phyloP scores from a whole-genome alignment of 257 asterid species.

The Cruciata laevipes region DNA sequence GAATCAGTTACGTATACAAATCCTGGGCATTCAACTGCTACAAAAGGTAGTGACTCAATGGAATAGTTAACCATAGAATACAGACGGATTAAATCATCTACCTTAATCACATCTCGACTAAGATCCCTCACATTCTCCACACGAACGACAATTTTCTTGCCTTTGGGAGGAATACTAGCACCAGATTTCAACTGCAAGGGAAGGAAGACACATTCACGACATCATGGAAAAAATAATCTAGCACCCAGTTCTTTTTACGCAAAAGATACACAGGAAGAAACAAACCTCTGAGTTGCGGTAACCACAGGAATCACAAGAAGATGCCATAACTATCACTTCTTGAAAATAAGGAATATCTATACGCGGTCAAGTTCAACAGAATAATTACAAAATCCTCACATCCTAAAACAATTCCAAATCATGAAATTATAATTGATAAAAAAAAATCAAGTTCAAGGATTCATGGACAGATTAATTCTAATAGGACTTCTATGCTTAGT shows the following conservation, averaged over 20 bases:
- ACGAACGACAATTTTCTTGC: constrained; percentile 60
- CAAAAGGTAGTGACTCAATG: neutral
- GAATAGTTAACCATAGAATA: neutral
- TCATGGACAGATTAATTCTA: no score
- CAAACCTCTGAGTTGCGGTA: constrained; percentile 90
- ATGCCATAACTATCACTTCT: constrained; percentile 93
- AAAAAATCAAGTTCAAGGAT: no score
- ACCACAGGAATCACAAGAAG: constrained; percentile 87
- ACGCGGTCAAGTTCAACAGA: constrained; percentile 45
- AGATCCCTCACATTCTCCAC: constrained; percentile 72
- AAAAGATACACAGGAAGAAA: neutral
- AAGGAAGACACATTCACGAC: constrained; percentile 7
- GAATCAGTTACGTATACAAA: neutral
- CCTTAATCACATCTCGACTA: constrained; percentile 94
- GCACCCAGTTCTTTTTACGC: neutral
- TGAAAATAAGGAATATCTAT: constrained; percentile 89
- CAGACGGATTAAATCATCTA: constrained; percentile 15
- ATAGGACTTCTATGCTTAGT: neutral
- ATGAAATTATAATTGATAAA: neutral
- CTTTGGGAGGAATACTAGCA: constrained; percentile 75
- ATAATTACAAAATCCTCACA: neutral
- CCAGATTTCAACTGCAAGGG: constrained; percentile 78
- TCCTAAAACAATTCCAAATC: neutral
- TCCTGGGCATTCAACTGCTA: neutral
- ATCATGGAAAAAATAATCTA: neutral